Conservation (phyloP, 2,329 filamentous ascomycete genomes). For the Cladophialophora yegresii region DNA sequence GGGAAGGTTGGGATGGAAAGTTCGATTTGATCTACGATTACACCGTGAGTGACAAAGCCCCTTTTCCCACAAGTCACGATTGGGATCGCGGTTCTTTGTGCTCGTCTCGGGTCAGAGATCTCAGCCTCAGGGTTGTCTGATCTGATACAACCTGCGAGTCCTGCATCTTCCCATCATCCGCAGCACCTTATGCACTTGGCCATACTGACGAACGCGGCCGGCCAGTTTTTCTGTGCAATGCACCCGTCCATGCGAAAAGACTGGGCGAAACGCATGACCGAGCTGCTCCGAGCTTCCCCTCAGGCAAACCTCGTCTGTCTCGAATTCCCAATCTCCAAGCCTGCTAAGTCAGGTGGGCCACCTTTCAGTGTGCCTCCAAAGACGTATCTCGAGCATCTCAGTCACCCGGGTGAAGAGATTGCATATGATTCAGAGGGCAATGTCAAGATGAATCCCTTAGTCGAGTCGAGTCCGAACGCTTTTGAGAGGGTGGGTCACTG, state of each 20-base stretch:
- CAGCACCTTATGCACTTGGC: background rate
- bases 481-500: slow-evolving; percentile 56
- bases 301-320: slow-evolving; percentile 62
- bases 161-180: background rate
- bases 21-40: slow-evolving; percentile 63
- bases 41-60: slow-evolving; percentile 49
- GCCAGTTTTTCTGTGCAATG: slow-evolving; percentile 64
- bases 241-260: slow-evolving; percentile 56
- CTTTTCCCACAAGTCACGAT: background rate
- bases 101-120: background rate
- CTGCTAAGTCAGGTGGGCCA: slow-evolving; percentile 65
- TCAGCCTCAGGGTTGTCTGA: slow-evolving; percentile 1
- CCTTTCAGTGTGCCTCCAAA: slow-evolving; percentile 70
- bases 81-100: background rate
- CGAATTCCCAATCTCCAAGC: slow-evolving; percentile 76
- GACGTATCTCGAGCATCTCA: slow-evolving; percentile 71
- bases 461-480: slow-evolving; percentile 45
- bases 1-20: slow-evolving; percentile 37
- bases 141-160: background rate
- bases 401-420: slow-evolving; percentile 67
- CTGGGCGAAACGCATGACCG: slow-evolving; percentile 59
- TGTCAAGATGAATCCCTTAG: slow-evolving; percentile 52
- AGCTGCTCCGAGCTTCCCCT: slow-evolving; percentile 54
- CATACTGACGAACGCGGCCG: slow-evolving; percentile 8
- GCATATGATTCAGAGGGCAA: slow-evolving; percentile 60